Evolutionary conservation across 139 green algal genomes (phyloP), one percentile per base, ranked within the genome.

Genomic region (Zygnema cylindricum): DNA sequence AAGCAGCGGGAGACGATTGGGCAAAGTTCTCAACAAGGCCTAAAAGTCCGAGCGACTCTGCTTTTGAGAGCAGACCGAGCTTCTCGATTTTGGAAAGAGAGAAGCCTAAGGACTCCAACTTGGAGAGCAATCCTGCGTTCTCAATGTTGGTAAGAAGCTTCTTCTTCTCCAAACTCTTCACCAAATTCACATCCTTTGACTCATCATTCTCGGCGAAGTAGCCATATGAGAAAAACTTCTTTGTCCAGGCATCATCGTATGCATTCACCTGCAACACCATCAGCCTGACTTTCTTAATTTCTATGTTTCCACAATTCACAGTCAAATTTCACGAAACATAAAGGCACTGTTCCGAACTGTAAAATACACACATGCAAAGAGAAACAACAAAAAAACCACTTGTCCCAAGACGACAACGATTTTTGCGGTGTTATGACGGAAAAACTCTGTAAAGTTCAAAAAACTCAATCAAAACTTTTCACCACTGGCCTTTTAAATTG

Each of bases 21-120:
- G 81, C 85, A 40, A 90, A 90, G n/a, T 79, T 90, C 78, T 90
- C 85, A 23, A 79, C 85, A 32, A 90, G 85, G 54, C 3, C 33
- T 25, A 90, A 38, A 43, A 90, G 38, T 82, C 85, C 85, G 1
- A 90, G 78, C 2, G 43, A 78, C 78, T 90, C 85, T 35, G 85
- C 95, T n/a, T 92, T 96, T 43, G 87, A 93, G 38, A 96, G 93
- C 63, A 96, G 86, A 30, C 95, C 95, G n/a, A n/a, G n/a, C 81
- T 94, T 88, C 88, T 96, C 95, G 63, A 96, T 96, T 63, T 89
- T 93, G n/a, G 90, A 92, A 36, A 96, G 90, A 1, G 95, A 96
- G 0, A 96, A 63, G 43, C 95, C 95, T 49, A 81, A 90, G n/a
- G 86, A 91, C 90, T 96, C 95, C 1, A 88, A 16, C 63, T 92